These are phyloP conservation scores for Cryptococcus sp. DNA, from an alignment of 1,284 basidiomycete species.

Conservation along the genomic window DNA sequence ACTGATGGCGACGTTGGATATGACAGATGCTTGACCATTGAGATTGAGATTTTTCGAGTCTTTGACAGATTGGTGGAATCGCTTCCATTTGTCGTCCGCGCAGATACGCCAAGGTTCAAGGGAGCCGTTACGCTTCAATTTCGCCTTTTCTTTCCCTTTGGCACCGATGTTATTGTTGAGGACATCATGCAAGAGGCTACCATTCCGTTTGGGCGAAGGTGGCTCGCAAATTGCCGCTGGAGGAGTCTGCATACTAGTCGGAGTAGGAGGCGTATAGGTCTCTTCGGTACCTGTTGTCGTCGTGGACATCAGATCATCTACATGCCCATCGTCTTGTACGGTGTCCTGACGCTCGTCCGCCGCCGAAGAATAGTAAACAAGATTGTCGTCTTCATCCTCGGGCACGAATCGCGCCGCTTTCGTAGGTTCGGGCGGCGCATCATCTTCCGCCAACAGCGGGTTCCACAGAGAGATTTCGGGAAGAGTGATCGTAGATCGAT, in stretches of 20 bases:
- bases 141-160: background rate
- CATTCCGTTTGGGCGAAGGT: background rate
- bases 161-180: background rate
- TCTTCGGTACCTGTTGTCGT: background rate
- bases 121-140: background rate
- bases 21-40: background rate
- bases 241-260: background rate
- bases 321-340: background rate
- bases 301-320: background rate
- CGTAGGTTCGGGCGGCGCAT: constrained; percentile 2
- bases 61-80: background rate
- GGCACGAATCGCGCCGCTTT: background rate
- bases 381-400: constrained; percentile 12
- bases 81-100: too few relatives aligned
- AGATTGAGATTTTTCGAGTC: background rate
- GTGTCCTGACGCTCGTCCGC: constrained; percentile 2
- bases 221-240: background rate
- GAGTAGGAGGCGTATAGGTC: too few relatives aligned
- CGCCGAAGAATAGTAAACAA: background rate
- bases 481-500: background rate
- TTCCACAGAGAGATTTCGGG: constrained; percentile 12
- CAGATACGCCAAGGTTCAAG: background rate
- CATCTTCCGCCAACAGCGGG: constrained; percentile 12
- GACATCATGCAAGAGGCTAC: too few relatives aligned
- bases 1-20: constrained; percentile 24